Evolutionary conservation across 2,329 filamentous ascomycete genomes (phyloP).

Genomic region (Aspergillus sp.): DNA sequence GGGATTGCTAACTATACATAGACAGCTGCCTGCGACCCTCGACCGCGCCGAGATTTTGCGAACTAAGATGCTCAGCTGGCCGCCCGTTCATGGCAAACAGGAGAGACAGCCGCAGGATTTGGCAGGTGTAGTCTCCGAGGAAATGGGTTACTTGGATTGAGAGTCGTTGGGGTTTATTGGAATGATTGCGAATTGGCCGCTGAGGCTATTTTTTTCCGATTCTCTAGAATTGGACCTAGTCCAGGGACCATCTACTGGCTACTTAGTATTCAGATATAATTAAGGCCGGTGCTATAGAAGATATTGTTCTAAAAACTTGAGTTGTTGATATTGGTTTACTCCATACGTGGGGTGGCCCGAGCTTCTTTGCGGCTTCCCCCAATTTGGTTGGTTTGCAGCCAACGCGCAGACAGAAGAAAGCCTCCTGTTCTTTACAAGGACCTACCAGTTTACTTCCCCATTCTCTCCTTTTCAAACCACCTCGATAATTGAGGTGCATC

Average conservation of each 20-base stretch:
- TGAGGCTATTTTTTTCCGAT: not conserved
- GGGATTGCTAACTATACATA: slow-evolving; percentile 23
- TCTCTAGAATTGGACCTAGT: not conserved
- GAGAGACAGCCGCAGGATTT: slow-evolving; percentile 46
- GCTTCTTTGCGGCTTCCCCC: slow-evolving; percentile 21
- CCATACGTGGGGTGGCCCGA: slow-evolving; percentile 33
- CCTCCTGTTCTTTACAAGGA: slow-evolving; percentile 13
- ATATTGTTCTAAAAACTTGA: not conserved
- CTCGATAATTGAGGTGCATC: slow-evolving; percentile 2
- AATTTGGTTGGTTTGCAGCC: slow-evolving; percentile 8
- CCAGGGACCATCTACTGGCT: not conserved
- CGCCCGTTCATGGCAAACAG: slow-evolving; percentile 48
- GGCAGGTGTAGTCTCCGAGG: slow-evolving; percentile 55
- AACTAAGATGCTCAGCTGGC: slow-evolving; percentile 47
- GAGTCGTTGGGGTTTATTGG: not conserved
- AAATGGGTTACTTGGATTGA: slow-evolving; percentile 57
- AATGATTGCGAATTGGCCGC: not conserved
- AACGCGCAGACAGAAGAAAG: slow-evolving; percentile 1
- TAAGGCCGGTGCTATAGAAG: not conserved
- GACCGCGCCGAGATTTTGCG: slow-evolving; percentile 49
- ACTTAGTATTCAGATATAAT: not conserved
- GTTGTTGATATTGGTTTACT: not conserved
- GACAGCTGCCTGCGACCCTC: slow-evolving; percentile 50
- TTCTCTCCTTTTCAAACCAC: slow-evolving; percentile 14
- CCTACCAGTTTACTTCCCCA: not conserved